Conservation (phyloP, 768 basidiomycete genomes). For the Suillus cothurnatus region DNA sequence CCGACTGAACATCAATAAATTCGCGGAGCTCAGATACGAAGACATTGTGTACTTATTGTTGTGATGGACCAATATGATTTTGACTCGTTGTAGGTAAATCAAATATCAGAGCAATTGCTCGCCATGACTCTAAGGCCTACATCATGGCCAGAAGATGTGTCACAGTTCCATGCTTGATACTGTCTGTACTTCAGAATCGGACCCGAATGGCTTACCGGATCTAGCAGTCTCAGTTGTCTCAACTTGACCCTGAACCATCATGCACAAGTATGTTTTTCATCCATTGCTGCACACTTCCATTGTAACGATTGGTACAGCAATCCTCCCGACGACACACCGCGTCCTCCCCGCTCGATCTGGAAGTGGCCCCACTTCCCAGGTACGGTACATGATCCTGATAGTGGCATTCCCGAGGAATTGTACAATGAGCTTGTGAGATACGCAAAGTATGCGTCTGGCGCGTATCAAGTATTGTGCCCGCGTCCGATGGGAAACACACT, state of each 20-base stretch:
- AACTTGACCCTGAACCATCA: slow-evolving; percentile 5
- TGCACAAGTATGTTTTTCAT: slow-evolving; percentile 2
- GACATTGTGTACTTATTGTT: background rate
- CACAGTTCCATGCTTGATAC: background rate
- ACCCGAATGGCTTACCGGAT: background rate
- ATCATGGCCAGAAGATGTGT: background rate
- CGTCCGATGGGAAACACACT: slow-evolving; percentile 50
- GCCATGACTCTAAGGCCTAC: background rate
- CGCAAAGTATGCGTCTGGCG: slow-evolving; percentile 53
- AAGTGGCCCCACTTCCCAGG: slow-evolving; percentile 29
- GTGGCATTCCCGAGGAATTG: slow-evolving; percentile 36
- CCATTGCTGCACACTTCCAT: background rate
- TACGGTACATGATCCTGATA: slow-evolving; percentile 19
- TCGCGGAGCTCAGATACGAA: background rate
- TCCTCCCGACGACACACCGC: background rate
- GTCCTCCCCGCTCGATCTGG: slow-evolving; percentile 1
- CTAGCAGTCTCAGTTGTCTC: background rate
- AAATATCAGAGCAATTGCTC: background rate
- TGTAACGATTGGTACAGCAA: background rate
- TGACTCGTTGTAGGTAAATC: background rate
- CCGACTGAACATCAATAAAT: background rate
- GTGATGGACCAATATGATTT: background rate
- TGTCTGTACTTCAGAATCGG: background rate
- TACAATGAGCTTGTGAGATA: slow-evolving; percentile 48
- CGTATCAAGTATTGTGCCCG: slow-evolving; percentile 48